Conservation (phyloP, 768 basidiomycete species). For the Aureoboletus auriporus region DNA sequence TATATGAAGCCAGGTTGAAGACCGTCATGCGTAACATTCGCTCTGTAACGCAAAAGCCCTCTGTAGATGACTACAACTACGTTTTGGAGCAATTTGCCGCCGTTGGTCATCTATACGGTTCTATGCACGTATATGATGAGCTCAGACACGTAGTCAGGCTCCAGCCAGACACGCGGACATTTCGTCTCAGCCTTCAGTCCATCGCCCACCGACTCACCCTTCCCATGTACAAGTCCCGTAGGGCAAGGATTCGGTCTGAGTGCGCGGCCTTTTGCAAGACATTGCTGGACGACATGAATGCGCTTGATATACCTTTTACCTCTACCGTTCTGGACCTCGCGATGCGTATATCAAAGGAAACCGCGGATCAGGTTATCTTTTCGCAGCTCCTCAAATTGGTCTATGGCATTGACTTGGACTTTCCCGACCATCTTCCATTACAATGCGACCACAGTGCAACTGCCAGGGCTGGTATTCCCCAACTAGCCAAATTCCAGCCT, state of each 20-base stretch:
- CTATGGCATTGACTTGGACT: conserved; percentile 74
- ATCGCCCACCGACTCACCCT: conserved; percentile 64
- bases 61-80: conserved; percentile 68
- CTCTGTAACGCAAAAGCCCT: conserved; percentile 37
- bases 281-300: conserved; percentile 57
- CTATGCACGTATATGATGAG: conserved; percentile 59
- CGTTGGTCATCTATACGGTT: conserved; percentile 63
- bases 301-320: conserved; percentile 44
- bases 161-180: conserved; percentile 51
- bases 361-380: conserved; percentile 52
- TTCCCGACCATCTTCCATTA: conserved; percentile 62
- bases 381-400: conserved; percentile 57
- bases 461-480: conserved; percentile 10
- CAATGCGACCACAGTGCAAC: conserved; percentile 10
- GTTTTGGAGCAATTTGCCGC: conserved; percentile 73
- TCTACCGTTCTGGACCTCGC: conserved; percentile 63
- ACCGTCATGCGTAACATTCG: conserved; percentile 69
- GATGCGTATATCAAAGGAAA: conserved; percentile 63
- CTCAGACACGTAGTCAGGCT: conserved; percentile 40
- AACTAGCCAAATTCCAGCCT: conserved; percentile 32
- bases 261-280: conserved; percentile 45
- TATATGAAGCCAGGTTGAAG: conserved; percentile 65
- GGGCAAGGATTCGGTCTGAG: conserved; percentile 35
- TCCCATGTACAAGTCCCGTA: conserved; percentile 42
- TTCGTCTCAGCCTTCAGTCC: conserved; percentile 62